Base-by-base conservation (phyloP, 2,329 filamentous ascomycete genomes). In the Trematosphaeria pertusa region DNA sequence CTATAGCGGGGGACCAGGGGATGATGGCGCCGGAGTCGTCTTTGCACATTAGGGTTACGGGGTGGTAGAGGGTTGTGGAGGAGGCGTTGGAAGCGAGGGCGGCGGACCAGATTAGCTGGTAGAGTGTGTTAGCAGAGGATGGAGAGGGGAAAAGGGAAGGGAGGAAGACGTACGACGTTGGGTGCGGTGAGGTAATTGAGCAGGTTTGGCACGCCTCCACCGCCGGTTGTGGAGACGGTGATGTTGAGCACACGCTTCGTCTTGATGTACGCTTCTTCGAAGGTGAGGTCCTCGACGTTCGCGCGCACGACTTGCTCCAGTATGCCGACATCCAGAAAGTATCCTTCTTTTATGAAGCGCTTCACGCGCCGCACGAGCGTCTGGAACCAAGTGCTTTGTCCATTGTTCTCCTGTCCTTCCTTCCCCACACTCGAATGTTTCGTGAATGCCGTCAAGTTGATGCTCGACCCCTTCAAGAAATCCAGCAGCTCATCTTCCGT, bases 161-260 rank as follows among this genome's bases (percentile, higher is more conserved):
- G 5, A 22, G 11, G 17, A 31, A 14, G 18, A 85, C 87, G 57
- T 81, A 91, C 88, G 62, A 97, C 91, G 65, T 97, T 93, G 3
- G 93, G 93, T 2, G 93, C 89, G 1, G 92, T 97, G 39, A 97
- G 80, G 66, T 97, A 94, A 71, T 97, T 97, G 24, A 97, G 81
- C 22, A 97, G 75, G 36, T 88, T 91, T 2, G 92, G 92, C 1
- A 93, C 85, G 24, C 89, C 90, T 11, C 84, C 86, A 51, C 86
- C 84, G 5, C 84, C 85, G 17, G 85, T 85, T 1, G 88, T 89
- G 0, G 89, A 88, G 17, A 97, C 87, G 0, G 91, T 96, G 55
- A 97, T 97, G 67, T 97, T 97, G 58, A 97, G 76, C 3, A 96
- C 86, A 39, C 91, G 81, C 65, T 94, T 94, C 30, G 91, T 96